Conservation (phyloP, 2,329 filamentous ascomycete genomes). For the Aspergillus alliaceus region DNA sequence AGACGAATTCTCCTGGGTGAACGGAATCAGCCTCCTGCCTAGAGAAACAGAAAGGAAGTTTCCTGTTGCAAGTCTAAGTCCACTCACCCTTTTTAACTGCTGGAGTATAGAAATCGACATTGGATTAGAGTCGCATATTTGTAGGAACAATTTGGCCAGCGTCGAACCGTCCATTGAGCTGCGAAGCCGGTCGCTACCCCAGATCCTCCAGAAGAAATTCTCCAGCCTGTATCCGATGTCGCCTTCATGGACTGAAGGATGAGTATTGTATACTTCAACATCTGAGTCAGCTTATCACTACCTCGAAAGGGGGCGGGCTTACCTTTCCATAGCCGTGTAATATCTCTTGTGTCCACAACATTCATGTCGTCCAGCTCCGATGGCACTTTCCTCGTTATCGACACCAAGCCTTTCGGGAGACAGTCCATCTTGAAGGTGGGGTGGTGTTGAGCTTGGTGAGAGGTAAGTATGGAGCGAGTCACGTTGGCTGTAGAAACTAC, state of each 20-base stretch:
- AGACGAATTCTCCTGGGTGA: not conserved
- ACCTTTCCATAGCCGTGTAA: slow-evolving; percentile 53
- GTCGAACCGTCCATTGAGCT: slow-evolving; percentile 38
- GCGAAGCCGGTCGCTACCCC: slow-evolving; percentile 42
- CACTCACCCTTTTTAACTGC: slow-evolving; percentile 16
- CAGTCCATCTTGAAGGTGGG: slow-evolving; percentile 32
- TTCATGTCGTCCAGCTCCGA: slow-evolving; percentile 41
- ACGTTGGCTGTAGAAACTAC: slow-evolving; percentile 7
- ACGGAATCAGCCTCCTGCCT: not conserved
- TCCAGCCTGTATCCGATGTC: slow-evolving; percentile 46
- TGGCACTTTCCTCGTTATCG: slow-evolving; percentile 37
- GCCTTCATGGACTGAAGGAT: slow-evolving; percentile 43
- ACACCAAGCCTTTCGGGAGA: slow-evolving; percentile 45
- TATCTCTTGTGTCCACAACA: slow-evolving; percentile 41
- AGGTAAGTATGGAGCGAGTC: not conserved
- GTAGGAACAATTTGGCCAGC: slow-evolving; percentile 45
- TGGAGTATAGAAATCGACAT: slow-evolving; percentile 13
- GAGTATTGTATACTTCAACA: slow-evolving; percentile 46
- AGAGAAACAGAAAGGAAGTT: not conserved
- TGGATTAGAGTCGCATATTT: slow-evolving; percentile 40
- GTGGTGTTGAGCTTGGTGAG: not conserved
- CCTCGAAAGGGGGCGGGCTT: slow-evolving; percentile 15
- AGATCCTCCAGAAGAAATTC: slow-evolving; percentile 56
- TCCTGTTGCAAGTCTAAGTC: no score
- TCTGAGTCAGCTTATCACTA: slow-evolving; percentile 9